Evolutionary conservation across 2,329 filamentous ascomycete genomes (phyloP), one percentile per base, ranked within the genome.

Genomic region (Exophiala phaeomuriformis): DNA sequence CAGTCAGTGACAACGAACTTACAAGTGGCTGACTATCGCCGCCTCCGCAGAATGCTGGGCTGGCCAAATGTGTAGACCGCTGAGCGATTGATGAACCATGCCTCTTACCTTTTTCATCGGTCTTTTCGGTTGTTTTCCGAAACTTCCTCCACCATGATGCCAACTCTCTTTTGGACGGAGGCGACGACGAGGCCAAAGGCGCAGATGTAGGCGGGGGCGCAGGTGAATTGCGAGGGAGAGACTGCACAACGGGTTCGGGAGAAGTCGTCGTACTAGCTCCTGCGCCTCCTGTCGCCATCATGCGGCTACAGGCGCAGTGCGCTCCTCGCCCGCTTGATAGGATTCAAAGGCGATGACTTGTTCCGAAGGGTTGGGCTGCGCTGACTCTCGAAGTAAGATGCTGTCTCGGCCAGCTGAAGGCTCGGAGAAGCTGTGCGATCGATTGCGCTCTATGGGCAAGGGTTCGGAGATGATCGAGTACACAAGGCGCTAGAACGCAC

Each of bases 131-230:
- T 59, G 77, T 78, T 50, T 86, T 80, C 73, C 93, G 93, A 74
- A 98, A 97, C 65, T 85, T 84, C 72, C 90, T 95, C 93, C 93
- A 97, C 93, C 93, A 98, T 56, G 88, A 94, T 64, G 90, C 86
- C 63, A 97, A 77, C 69, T 95, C 90, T 68, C 88, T 83, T 74
- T 86, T 94, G 61, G 83, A 88, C 31, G 88, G 88, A 51, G 87
- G 88, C 40, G 88, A 89, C 64, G 79, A 75, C 53, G 76, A 71
- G 53, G 68, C 78, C 67, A 68, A 77, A 65, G 71, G 72, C 70
- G 67, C 69, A 53, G 72, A 68, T 45, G 57, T 70, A 50, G 72
- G 68, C 46, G 58, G 56, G 33, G 64, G 52, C 10, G 63, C 54
- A 55, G 64, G 56, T 52, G 64, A 64, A 53, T 65, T 64, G 40